A percentile compares a stretch with the other conserved stretches of the same genome.
These are phyloP conservation scores for Aspergillus amoenus DNA, from an alignment of 2,329 filamentous ascomycete species.

Conservation along the genomic window DNA sequence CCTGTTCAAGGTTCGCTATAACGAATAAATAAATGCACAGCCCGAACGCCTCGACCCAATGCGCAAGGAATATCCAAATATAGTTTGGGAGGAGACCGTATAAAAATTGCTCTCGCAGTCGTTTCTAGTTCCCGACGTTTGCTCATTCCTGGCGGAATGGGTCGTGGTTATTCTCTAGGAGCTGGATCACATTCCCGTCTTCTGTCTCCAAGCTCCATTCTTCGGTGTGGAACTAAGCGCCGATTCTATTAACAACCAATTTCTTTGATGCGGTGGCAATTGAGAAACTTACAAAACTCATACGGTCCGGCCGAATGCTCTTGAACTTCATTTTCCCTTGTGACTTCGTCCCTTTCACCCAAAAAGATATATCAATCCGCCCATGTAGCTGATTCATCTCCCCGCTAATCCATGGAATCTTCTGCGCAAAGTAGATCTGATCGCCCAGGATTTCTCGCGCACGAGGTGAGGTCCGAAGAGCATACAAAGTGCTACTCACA, in stretches of 20 bases:
- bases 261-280: neutral
- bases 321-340: conserved; percentile 76
- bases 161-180: conserved; percentile 69
- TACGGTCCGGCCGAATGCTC: conserved; percentile 68
- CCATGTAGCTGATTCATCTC: conserved; percentile 94
- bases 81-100: neutral
- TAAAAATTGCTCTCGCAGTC: conserved; percentile 16
- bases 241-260: neutral
- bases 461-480: conserved; percentile 73
- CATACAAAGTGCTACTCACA: conserved; percentile 87
- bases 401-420: conserved; percentile 80
- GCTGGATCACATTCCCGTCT: conserved; percentile 67
- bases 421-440: conserved; percentile 75
- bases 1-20: conserved; percentile 1
- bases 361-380: conserved; percentile 80
- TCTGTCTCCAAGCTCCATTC: conserved; percentile 82
- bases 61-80: conserved; percentile 8
- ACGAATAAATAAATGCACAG: conserved; percentile 5
- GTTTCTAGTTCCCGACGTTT: conserved; percentile 34
- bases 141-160: conserved; percentile 61
- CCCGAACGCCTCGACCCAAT: conserved; percentile 15
- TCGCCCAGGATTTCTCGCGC: conserved; percentile 81
- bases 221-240: conserved; percentile 71
- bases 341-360: conserved; percentile 75
- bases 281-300: conserved; percentile 54